These are phyloP conservation scores for Boletus eberwhitei DNA, from an alignment of 768 basidiomycete species.

Conservation along the genomic window DNA sequence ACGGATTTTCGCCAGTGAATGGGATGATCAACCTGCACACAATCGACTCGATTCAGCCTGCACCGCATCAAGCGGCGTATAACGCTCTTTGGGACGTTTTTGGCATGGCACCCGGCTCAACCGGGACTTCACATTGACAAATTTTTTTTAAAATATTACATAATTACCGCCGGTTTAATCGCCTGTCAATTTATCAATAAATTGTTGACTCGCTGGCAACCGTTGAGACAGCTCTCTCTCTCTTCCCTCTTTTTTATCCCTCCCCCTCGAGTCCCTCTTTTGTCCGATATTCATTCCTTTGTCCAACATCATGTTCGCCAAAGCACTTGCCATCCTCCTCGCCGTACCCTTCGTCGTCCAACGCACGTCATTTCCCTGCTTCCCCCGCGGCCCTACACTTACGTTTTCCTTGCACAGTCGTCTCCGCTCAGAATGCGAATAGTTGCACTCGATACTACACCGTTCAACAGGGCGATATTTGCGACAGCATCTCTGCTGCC, in stretches of 20 bases:
- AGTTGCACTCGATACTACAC: slow-evolving; percentile 61
- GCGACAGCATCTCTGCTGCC: slow-evolving; percentile 68
- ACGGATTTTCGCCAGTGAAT: slow-evolving; percentile 63
- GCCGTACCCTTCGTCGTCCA: slow-evolving; percentile 46
- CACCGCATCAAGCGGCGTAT: slow-evolving; percentile 69
- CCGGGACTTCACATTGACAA: neutral
- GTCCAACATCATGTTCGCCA: slow-evolving; percentile 35
- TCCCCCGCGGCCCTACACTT: neutral
- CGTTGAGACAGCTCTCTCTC: neutral
- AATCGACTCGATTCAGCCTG: slow-evolving; percentile 75
- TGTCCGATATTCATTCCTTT: slow-evolving; percentile 12
- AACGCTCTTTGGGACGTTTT: slow-evolving; percentile 44
- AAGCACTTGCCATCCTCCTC: slow-evolving; percentile 38
- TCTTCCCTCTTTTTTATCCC: neutral
- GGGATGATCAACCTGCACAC: slow-evolving; percentile 64
- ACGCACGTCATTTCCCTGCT: slow-evolving; percentile 29
- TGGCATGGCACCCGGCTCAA: neutral
- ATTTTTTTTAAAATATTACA: slow-evolving; percentile 3
- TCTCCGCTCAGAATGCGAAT: slow-evolving; percentile 24
- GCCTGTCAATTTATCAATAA: neutral
- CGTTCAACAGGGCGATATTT: slow-evolving; percentile 58
- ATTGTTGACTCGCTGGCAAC: neutral
- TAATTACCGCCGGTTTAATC: neutral
- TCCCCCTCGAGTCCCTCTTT: slow-evolving; percentile 19
- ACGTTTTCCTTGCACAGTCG: slow-evolving; percentile 13